These are phyloP conservation scores for Trametes sp. DNA, from an alignment of 1,284 basidiomycete genomes.

Conservation along the genomic window DNA sequence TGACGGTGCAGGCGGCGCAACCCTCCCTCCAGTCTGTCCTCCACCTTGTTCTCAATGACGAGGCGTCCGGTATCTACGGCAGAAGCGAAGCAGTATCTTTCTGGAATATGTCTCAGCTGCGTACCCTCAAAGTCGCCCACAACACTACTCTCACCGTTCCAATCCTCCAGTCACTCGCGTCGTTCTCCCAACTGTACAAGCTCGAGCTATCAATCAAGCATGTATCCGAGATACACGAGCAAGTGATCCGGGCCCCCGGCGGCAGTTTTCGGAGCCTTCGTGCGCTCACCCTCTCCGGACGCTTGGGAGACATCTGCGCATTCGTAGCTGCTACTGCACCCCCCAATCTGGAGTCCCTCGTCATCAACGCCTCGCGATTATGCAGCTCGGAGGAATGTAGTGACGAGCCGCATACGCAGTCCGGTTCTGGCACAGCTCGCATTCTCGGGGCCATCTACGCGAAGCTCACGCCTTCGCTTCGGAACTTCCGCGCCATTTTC, in stretches of 20 bases:
- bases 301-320: not conserved
- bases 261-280: not conserved
- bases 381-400: not conserved
- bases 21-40: not conserved
- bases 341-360: not conserved
- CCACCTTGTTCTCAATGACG: not conserved
- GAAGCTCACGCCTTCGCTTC: not conserved
- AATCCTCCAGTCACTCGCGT: constrained; percentile 2
- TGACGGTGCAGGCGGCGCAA: not conserved
- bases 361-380: not conserved
- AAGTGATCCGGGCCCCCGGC: not conserved
- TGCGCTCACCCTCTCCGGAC: not conserved
- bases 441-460: not conserved
- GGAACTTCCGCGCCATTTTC: not conserved
- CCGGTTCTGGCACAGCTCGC: not conserved
- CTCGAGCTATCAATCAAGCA: constrained; percentile 6
- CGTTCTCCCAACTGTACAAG: not conserved
- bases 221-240: not conserved
- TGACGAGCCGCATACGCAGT: not conserved
- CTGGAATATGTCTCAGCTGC: constrained; percentile 4
- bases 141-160: not conserved
- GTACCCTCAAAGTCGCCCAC: not conserved
- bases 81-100: not conserved
- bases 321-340: not conserved
- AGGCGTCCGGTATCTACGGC: not conserved